Base-by-base conservation (phyloP, 1,139 yeast species). In the Scheffersomyces titani region DNA sequence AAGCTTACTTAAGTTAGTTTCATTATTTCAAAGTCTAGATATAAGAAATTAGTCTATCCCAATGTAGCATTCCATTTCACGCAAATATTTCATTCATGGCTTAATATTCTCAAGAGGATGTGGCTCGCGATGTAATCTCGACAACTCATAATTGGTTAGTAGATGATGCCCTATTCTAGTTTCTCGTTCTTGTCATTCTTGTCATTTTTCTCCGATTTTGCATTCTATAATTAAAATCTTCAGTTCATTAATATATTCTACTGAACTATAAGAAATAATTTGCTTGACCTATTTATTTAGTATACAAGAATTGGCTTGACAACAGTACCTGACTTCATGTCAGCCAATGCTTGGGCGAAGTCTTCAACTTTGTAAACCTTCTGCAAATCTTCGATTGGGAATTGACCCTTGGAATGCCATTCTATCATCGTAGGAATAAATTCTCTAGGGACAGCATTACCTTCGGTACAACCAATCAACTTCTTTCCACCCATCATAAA, bases 381-480 rank as follows among this genome's bases (percentile, higher is more conserved):
- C 40, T 49, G 52, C 11, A 56, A 20, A 52, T 56, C 47, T 6
- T 56, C 57, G 13, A 56, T 22, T n/a, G 52, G 49, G 47, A 56
- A 52, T 19, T 51, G 19, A 16, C 59, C 59, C 30, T 56, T 47
- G 44, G 40, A 49, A 44, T 40, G 50, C 57, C 57, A 54, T 19
- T 54, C 50, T 19, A 56, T 49, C 57, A 56, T 48, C 47, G 52
- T 52, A n/a, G 57, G 57, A 6, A 56, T 47, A 40, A 54, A 56
- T 20, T 56, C 57, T 45, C 50, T 47, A 6, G 57, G 59, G 18
- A 19, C 16, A 3, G 55, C 51, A 47, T 54, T 52, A 18, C 59
- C 59, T 40, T 56, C 59, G 20, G 52, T 46, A 52, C 59, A 54
- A 5, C 57, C 59, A 54, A 56, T 56, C 19, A 56, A 45, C 51